Conservation (phyloP, 148 eudicot genomes). For the Gaultheria prostrata region DNA sequence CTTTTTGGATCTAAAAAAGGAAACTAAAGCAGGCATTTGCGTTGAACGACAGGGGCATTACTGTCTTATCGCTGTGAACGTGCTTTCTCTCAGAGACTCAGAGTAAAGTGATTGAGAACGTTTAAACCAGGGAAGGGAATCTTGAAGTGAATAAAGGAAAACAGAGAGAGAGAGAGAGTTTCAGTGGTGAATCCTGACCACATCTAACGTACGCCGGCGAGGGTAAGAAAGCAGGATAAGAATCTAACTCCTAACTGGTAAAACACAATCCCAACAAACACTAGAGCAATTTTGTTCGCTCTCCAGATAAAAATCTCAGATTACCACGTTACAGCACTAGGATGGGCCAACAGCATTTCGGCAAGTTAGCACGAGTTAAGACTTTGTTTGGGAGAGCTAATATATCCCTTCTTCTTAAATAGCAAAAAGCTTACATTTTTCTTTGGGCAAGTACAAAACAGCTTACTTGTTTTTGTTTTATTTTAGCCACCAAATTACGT, state of each 20-base stretch:
- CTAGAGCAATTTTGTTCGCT: too few species aligned
- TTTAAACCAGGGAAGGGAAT: constrained; percentile 1
- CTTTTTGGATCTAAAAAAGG: constrained; percentile 10
- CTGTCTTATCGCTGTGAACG: neutral
- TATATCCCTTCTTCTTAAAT: neutral
- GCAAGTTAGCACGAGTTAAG: neutral
- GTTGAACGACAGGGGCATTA: neutral
- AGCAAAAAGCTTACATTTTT: too few species aligned
- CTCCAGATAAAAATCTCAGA: neutral
- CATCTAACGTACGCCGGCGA: constrained; percentile 16
- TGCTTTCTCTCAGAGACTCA: constrained; percentile 5
- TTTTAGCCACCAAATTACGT: neutral
- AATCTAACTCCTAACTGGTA: neutral
- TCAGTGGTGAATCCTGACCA: constrained; percentile 10
- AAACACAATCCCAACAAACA: constrained; percentile 17
- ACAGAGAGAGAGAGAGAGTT: neutral
- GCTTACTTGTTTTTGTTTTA: neutral
- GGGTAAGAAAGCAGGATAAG: neutral
- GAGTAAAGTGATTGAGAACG: neutral
- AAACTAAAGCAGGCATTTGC: neutral
- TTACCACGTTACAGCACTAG: neutral
- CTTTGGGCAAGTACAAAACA: neutral
- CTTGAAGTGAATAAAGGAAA: neutral
- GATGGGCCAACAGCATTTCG: neutral
- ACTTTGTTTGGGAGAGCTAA: neutral